Evolutionary conservation across 2,329 filamentous ascomycete genomes (phyloP).

Genomic region (Aspergillus intermedius): DNA sequence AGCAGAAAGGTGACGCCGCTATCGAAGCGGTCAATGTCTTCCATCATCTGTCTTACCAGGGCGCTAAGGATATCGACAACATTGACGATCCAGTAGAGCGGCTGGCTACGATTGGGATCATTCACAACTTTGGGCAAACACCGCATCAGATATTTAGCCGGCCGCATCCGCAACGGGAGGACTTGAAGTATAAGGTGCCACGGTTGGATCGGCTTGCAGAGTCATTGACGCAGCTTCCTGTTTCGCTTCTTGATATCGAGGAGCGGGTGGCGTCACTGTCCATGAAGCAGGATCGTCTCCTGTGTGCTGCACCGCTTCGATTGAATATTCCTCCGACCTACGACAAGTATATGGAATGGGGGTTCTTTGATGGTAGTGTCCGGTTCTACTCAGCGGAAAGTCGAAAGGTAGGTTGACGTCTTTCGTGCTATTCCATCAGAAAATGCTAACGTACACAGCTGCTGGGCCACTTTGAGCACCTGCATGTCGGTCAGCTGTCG

Average conservation of each 20-base stretch:
- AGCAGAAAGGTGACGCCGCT: constrained; percentile 88
- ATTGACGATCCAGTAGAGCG: constrained; percentile 85
- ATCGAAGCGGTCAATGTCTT: constrained; percentile 92
- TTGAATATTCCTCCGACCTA: constrained; percentile 80
- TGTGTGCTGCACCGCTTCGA: constrained; percentile 77
- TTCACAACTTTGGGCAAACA: constrained; percentile 97
- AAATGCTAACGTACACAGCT: constrained; percentile 34
- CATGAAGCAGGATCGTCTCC: constrained; percentile 69
- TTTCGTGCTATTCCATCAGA: neutral
- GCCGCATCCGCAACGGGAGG: constrained; percentile 70
- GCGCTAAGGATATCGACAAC: constrained; percentile 83
- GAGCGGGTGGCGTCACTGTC: constrained; percentile 77
- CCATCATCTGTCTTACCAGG: constrained; percentile 90
- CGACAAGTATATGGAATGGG: constrained; percentile 93
- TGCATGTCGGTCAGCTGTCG: constrained; percentile 86
- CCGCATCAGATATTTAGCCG: constrained; percentile 88
- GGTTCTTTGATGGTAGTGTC: constrained; percentile 85
- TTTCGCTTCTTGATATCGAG: constrained; percentile 68
- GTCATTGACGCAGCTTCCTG: constrained; percentile 68
- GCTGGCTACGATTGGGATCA: constrained; percentile 84
- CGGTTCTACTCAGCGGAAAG: constrained; percentile 84
- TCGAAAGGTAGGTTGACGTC: constrained; percentile 52
- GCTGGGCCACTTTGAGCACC: constrained; percentile 84
- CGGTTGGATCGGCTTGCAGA: constrained; percentile 73
- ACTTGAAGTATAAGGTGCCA: constrained; percentile 56